Base-by-base conservation (phyloP, 768 basidiomycete genomes). In the Lactarius akahatsu region DNA sequence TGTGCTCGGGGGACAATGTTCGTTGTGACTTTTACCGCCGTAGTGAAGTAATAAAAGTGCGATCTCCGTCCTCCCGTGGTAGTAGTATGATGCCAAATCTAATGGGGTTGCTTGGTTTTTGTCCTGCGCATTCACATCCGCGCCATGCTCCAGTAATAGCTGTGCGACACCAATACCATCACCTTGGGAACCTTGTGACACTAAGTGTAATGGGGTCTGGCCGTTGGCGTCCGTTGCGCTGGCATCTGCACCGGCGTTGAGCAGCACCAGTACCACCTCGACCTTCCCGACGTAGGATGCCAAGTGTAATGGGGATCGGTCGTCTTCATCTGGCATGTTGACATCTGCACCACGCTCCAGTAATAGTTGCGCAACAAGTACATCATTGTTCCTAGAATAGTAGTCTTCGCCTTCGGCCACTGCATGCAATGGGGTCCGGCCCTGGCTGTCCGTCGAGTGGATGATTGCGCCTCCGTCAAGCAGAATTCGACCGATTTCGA, bases 191-290 rank as follows among this genome's bases (percentile, higher is more conserved):
- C 23, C 1, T 15, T 11, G 23, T 50, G 47, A 26, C 23, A 2
- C 47, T 4, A 50, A 0, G n/a, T 47, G 45, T 7, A 47, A 47
- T 23, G 45, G n/a, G 4, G 45, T 47, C 45, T 10, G 45, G 10
- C n/a, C n/a, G 1, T 0, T 0, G 45, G n/a, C n/a, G 4, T 47
- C 4, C 10, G 0, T 47, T 7, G 45, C n/a, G n/a, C 1, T 2
- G n/a, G 45, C 3, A 47, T 23, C 5, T 23, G 11, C 9, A 23
- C 45, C 45, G 2, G 0, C 0, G 45, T 23, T 10, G 16, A 47
- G 45, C 20, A 47, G n/a, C 1, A 23, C 8, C n/a, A 0, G 20
- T 45, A 45, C 45, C n/a, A 45, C 4, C 0, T 11, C 45, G 2
- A 9, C 20, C 45, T 20, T 45, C 45, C 7, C 45, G 1, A 10